Percentiles rank a stretch among this genome's conserved stretches.
These are phyloP conservation scores for Cercospora sp. DNA, from an alignment of 2,329 filamentous ascomycete genomes.

Conservation along the genomic window DNA sequence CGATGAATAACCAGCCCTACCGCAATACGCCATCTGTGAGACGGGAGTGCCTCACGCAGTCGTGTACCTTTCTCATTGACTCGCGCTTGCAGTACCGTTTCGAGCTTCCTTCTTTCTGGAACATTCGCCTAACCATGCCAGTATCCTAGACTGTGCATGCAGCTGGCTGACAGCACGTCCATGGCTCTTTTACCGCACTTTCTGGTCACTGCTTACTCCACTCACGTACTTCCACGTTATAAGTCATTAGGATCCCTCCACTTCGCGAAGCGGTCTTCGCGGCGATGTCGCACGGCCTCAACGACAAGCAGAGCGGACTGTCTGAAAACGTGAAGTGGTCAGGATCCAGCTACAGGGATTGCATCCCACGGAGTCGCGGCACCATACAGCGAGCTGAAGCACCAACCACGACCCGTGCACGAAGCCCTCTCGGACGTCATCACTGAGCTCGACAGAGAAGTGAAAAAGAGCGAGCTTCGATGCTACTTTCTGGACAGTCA, in stretches of 20 bases:
- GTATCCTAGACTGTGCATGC: neutral
- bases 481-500: neutral
- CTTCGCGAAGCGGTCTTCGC: conserved; percentile 10
- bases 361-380: neutral
- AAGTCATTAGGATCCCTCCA: neutral
- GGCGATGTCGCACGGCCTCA: conserved; percentile 10
- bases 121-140: neutral
- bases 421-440: neutral
- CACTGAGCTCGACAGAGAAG: neutral
- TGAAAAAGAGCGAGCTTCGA: neutral
- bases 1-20: conserved; percentile 28
- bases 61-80: neutral
- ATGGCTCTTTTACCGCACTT: neutral
- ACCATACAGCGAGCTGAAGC: conserved; percentile 5
- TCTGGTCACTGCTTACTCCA: neutral
- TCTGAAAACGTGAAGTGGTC: neutral
- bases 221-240: neutral
- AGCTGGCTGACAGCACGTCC: conserved; percentile 4
- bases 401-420: too few species aligned
- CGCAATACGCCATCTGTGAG: neutral
- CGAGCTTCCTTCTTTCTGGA: conserved; percentile 1
- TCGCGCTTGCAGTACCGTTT: neutral
- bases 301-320: neutral
- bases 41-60: neutral
- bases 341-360: conserved; percentile 3